phyloP scores from a whole-genome alignment of 306 rosid species.

The Quercus dentata region DNA sequence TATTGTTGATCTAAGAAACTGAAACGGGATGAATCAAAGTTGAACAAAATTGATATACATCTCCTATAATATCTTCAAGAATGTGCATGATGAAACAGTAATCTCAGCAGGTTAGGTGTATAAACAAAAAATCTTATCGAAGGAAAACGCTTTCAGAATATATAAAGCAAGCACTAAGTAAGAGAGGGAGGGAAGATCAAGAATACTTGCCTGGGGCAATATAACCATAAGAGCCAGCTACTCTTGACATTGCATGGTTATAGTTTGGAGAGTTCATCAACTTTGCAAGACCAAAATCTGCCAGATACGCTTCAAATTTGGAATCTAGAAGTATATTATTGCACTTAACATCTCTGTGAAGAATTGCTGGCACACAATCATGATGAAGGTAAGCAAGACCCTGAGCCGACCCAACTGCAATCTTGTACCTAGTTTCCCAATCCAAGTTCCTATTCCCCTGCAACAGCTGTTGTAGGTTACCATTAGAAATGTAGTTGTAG shows the following conservation, averaged over 20 bases:
- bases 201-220: slow-evolving; percentile 84
- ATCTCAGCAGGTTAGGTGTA: neutral
- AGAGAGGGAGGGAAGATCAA: slow-evolving; percentile 1
- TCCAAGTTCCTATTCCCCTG: slow-evolving; percentile 76
- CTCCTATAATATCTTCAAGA: neutral
- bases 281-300: slow-evolving; percentile 97
- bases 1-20: too few relatives aligned
- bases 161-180: neutral
- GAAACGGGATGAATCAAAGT: neutral
- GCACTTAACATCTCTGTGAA: slow-evolving; percentile 97
- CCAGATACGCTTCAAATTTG: slow-evolving; percentile 80
- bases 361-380: slow-evolving; percentile 89
- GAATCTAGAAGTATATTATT: slow-evolving; percentile 94
- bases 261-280: slow-evolving; percentile 78
- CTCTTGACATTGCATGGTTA: slow-evolving; percentile 92
- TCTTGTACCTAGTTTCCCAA: slow-evolving; percentile 96
- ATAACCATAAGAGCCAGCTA: slow-evolving; percentile 97
- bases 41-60: neutral
- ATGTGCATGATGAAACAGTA: neutral
- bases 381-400: slow-evolving; percentile 96
- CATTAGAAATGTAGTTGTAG: slow-evolving; percentile 87
- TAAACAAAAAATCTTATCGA: neutral
- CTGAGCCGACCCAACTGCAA: slow-evolving; percentile 93
- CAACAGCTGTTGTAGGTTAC: slow-evolving; percentile 83
- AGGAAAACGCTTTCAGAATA: neutral